phyloP scores from a whole-genome alignment of 441 rosid species.

The Gossypium schwendimanii region DNA sequence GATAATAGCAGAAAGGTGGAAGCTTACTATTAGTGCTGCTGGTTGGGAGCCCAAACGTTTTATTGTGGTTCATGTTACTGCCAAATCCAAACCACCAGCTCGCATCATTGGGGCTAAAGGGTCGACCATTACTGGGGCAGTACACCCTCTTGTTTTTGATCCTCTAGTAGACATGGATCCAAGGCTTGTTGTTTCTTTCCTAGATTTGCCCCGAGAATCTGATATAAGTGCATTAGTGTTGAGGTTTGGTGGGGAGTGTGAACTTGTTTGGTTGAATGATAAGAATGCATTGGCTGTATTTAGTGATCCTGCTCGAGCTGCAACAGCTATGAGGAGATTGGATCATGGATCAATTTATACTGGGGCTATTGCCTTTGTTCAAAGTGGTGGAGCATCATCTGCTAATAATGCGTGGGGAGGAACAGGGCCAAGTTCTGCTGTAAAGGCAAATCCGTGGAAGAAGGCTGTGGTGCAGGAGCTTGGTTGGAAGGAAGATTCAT shows the following conservation, averaged over 20 bases:
- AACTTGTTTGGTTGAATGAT: slow-evolving; percentile 91
- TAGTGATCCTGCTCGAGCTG: slow-evolving; percentile 88
- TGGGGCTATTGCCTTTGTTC: slow-evolving; percentile 61
- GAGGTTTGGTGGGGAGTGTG: slow-evolving; percentile 96
- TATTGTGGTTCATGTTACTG: slow-evolving; percentile 62
- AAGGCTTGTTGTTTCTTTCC: slow-evolving; percentile 81
- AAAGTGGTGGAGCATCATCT: slow-evolving; percentile 34
- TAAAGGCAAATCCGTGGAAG: slow-evolving; percentile 77
- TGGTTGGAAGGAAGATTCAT: slow-evolving; percentile 54
- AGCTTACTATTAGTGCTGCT: slow-evolving; percentile 62
- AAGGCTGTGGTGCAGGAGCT: slow-evolving; percentile 63
- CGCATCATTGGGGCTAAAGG: slow-evolving; percentile 73
- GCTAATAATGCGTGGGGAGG: slow-evolving; percentile 65
- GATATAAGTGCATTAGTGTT: slow-evolving; percentile 80
- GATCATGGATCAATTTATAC: slow-evolving; percentile 83
- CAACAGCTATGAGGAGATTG: slow-evolving; percentile 95
- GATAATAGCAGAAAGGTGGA: slow-evolving; percentile 92
- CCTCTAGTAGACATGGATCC: slow-evolving; percentile 92
- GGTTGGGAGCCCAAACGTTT: slow-evolving; percentile 99
- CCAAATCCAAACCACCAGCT: slow-evolving; percentile 75
- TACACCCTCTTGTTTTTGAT: slow-evolving; percentile 64
- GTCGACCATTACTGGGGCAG: slow-evolving; percentile 31
- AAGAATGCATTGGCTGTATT: slow-evolving; percentile 96
- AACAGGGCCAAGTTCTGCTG: slow-evolving; percentile 27
- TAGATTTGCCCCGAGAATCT: slow-evolving; percentile 89